Conservation (phyloP, 148 eudicot genomes). For the Rhododendron molle region DNA sequence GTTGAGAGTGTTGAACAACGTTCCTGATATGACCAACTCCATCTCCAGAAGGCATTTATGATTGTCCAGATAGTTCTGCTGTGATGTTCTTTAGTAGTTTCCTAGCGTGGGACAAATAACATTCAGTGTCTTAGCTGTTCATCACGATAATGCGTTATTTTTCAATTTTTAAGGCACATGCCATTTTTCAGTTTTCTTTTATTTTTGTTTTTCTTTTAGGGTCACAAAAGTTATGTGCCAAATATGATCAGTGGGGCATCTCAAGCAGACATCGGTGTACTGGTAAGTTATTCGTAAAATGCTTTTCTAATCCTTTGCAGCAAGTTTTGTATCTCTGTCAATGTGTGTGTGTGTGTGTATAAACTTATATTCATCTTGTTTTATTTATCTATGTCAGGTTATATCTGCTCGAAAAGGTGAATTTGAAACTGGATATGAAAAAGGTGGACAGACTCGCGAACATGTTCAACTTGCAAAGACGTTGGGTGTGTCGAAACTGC, state of each 20-base stretch:
- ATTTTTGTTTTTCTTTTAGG: slow-evolving; percentile 37
- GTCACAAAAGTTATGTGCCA: slow-evolving; percentile 97
- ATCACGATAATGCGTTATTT: neutral
- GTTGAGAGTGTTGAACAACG: neutral
- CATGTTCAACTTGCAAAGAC: slow-evolving; percentile 97
- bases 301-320: neutral
- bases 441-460: slow-evolving; percentile 98
- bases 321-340: neutral
- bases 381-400: slow-evolving; percentile 35
- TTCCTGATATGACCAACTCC: neutral
- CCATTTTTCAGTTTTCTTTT: neutral
- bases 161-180: neutral
- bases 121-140: neutral
- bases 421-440: slow-evolving; percentile 98
- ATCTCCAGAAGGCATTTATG: neutral
- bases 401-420: slow-evolving; percentile 99
- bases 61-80: neutral
- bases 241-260: slow-evolving; percentile 99
- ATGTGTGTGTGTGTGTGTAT: neutral
- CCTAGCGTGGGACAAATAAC: neutral
- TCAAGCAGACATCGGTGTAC: slow-evolving; percentile 93
- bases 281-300: slow-evolving; percentile 39
- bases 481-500: slow-evolving; percentile 82
- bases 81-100: neutral
- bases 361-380: too few species aligned